phyloP scores from a whole-genome alignment of 345 rosid genomes.

The Adansonia digitata region DNA sequence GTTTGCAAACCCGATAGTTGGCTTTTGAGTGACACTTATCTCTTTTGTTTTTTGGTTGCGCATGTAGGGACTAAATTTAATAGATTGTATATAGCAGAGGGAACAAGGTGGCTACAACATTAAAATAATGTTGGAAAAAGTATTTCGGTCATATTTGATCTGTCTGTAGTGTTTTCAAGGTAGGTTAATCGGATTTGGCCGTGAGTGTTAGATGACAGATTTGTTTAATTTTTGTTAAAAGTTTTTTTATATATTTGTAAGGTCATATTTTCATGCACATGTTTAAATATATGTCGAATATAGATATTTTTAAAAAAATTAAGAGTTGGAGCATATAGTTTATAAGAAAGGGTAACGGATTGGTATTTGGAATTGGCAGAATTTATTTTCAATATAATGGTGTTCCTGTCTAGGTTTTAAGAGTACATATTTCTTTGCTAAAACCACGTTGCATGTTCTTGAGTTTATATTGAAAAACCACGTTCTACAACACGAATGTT shows the following conservation, averaged over 20 bases:
- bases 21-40: not conserved
- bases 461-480: not conserved
- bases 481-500: not conserved
- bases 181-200: no score
- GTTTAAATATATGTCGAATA: no score
- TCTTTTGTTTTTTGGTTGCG: not conserved
- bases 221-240: no score
- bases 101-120: conserved; percentile 1
- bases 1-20: not conserved
- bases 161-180: not conserved
- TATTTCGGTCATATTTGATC: not conserved
- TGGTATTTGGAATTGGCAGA: no score
- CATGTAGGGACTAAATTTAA: not conserved
- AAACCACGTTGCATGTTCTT: not conserved
- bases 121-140: not conserved
- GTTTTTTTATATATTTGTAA: no score
- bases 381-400: no score
- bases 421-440: not conserved
- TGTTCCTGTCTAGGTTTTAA: not conserved
- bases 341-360: not conserved
- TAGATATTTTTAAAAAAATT: no score
- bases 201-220: no score
- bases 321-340: no score
- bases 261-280: no score
- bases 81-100: not conserved